Evolutionary conservation across 1,284 basidiomycete genomes (phyloP).

Genomic region (Cryptococcus depauperatus): DNA sequence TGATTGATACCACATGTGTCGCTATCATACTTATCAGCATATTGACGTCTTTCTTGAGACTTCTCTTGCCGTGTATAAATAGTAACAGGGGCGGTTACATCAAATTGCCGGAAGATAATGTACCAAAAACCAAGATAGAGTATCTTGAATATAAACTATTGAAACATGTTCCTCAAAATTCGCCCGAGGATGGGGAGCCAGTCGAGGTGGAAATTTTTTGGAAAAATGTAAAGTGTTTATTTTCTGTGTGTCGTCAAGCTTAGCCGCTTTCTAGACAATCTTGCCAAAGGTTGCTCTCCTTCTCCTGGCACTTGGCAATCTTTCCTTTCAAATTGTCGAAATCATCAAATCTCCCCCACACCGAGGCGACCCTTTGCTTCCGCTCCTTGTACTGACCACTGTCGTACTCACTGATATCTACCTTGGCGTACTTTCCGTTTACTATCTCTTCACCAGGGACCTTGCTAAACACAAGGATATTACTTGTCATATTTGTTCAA

Average conservation of each 20-base stretch:
- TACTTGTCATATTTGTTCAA: conserved; percentile 15
- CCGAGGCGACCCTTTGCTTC: not conserved
- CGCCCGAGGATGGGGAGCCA: conserved; percentile 17
- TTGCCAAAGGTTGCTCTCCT: conserved; percentile 5
- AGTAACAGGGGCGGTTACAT: not conserved
- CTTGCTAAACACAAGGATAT: conserved; percentile 4
- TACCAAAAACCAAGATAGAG: conserved; percentile 3
- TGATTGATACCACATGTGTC: conserved; percentile 3
- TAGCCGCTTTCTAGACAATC: not conserved
- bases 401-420: conserved; percentile 6
- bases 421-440: conserved; percentile 4
- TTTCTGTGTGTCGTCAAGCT: not conserved
- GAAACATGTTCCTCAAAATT: conserved; percentile 3
- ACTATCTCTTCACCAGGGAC: conserved; percentile 1
- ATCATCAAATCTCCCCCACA: not conserved
- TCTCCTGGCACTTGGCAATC: not conserved
- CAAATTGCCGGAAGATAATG: not conserved
- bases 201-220: conserved; percentile 18
- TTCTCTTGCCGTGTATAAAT: not conserved
- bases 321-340: conserved; percentile 2
- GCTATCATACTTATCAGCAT: not conserved
- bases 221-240: conserved; percentile 13
- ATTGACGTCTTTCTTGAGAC: not conserved
- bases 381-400: not conserved
- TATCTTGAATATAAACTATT: conserved; percentile 1